Evolutionary conservation across 176 grass and related monocot genomes (phyloP), one percentile per base, ranked within the genome.

Genomic region (Bromus sterilis): DNA sequence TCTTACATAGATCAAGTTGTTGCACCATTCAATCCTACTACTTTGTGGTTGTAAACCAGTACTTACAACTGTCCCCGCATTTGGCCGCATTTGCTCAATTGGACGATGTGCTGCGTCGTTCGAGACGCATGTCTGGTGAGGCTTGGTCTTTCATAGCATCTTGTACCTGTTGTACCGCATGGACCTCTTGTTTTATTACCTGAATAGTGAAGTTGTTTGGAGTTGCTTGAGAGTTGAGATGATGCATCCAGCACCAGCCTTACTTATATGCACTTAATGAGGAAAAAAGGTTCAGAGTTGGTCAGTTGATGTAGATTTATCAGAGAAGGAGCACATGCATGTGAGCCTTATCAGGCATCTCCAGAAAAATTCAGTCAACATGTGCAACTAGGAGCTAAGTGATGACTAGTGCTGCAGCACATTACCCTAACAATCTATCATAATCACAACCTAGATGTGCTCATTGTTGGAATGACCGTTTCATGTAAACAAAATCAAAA

Each of bases 221-320:
- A 66, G 75, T 57, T 78, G 56, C 81, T 56, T 83, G 42, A 41
- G 46, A 78, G 75, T 56, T 83, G 42, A 41, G 46, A 78, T 84
- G 37, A 39, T 79, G 58, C 29, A 66, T 84, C 49, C 51, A 67
- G 25, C 60, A 77, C 44, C 46, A 61, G 74, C 46, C 44, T 37
- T 80, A 36, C 5, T 83, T 75, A 36, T 75, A 36, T 61, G 75
- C 28, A 49, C 29, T 57, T 63, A 15, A 79, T 67, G 44, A 48
- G 31, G 28, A 56, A 14, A 46, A n/a, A 16, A 14, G 8, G 8
- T 66, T 42, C 7, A 69, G 16, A 40, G 21, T 23, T 73, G 30
- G 21, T 13, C 66, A 53, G 13, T 64, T 65, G 84, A 86, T 74
- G 66, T 85, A 42, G 84, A 86, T 86, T 86, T 74, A 18, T 80